Percentiles rank a stretch among this genome's conserved stretches.
These are phyloP conservation scores for Acanthamoeba culbertsoni DNA, from an alignment of 208 protist species.

Conservation along the genomic window DNA sequence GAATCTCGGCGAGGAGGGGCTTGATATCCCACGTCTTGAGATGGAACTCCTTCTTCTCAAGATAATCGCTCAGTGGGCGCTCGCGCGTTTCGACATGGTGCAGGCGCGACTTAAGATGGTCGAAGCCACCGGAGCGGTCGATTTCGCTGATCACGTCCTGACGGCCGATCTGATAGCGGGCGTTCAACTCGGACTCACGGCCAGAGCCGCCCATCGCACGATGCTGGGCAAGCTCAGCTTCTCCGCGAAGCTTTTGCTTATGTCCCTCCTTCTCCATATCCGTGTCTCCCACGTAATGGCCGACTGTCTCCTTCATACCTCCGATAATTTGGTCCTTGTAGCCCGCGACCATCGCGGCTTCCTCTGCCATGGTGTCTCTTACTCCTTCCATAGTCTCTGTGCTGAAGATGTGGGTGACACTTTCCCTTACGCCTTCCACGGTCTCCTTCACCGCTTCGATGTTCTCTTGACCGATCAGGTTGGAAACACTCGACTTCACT, in stretches of 20 bases:
- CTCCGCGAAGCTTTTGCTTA: not conserved
- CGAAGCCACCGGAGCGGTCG: not conserved
- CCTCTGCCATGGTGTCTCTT: not conserved
- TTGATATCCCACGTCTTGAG: conserved; percentile 20
- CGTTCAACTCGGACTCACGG: not conserved
- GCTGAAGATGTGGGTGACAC: not conserved
- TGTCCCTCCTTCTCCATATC: not conserved
- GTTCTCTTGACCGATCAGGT: not conserved
- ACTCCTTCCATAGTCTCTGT: not conserved
- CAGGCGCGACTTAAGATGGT: not conserved
- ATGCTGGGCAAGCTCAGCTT: not conserved
- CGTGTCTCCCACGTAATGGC: not conserved
- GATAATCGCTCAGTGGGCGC: not conserved
- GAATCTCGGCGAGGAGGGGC: not conserved
- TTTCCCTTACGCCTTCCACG: not conserved
- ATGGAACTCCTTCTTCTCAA: not conserved
- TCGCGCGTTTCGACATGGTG: not conserved
- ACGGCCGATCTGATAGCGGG: not conserved
- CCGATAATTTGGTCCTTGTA: conserved; percentile 20
- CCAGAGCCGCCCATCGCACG: not conserved
- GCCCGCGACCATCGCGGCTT: not conserved
- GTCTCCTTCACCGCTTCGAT: too few species aligned
- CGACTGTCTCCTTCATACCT: not conserved
- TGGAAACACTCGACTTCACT: not conserved
- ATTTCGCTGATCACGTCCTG: not conserved